Evolutionary conservation across 805 yeast genomes (phyloP).

Genomic region (Candida wancherniae): DNA sequence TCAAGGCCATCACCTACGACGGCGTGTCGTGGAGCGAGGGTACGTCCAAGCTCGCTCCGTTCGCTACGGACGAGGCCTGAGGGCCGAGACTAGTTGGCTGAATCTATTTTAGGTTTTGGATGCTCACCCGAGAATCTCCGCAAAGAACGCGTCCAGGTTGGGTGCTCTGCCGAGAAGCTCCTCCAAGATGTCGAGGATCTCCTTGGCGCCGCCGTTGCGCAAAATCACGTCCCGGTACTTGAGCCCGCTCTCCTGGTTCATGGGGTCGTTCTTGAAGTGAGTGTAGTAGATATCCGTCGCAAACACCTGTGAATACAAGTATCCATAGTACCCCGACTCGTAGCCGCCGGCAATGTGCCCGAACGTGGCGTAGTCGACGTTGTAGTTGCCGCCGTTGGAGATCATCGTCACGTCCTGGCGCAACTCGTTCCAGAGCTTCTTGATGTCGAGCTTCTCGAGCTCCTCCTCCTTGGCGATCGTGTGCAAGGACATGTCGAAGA

Average conservation of each 20-base stretch:
- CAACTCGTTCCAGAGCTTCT: slow-evolving; percentile 58
- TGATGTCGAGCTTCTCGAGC: slow-evolving; percentile 44
- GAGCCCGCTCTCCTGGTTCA: slow-evolving; percentile 56
- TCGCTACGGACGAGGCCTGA: slow-evolving; percentile 43
- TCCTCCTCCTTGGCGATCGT: slow-evolving; percentile 40
- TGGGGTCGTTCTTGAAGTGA: slow-evolving; percentile 62
- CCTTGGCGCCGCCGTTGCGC: slow-evolving; percentile 69
- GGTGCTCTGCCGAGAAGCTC: slow-evolving; percentile 77
- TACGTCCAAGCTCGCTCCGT: slow-evolving; percentile 63
- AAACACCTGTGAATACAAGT: slow-evolving; percentile 80
- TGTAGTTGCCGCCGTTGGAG: slow-evolving; percentile 47
- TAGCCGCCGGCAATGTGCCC: slow-evolving; percentile 81
- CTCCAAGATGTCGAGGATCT: slow-evolving; percentile 57
- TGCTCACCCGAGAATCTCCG: slow-evolving; percentile 47
- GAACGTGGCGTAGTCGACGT: slow-evolving; percentile 72
- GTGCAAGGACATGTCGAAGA: slow-evolving; percentile 73
- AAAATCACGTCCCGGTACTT: slow-evolving; percentile 67
- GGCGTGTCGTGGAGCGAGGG: slow-evolving; percentile 84
- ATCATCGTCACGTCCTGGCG: slow-evolving; percentile 60
- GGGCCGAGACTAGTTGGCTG: background rate
- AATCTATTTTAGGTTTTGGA: no score
- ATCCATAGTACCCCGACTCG: slow-evolving; percentile 83
- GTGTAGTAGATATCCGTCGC: slow-evolving; percentile 79
- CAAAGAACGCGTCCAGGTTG: slow-evolving; percentile 63
- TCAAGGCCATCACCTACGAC: slow-evolving; percentile 67